A percentile compares a stretch with the other conserved stretches of the same genome.
Evolutionary conservation across 179 eudicot genomes (phyloP).

Genomic region (Beta macrorhiza): DNA sequence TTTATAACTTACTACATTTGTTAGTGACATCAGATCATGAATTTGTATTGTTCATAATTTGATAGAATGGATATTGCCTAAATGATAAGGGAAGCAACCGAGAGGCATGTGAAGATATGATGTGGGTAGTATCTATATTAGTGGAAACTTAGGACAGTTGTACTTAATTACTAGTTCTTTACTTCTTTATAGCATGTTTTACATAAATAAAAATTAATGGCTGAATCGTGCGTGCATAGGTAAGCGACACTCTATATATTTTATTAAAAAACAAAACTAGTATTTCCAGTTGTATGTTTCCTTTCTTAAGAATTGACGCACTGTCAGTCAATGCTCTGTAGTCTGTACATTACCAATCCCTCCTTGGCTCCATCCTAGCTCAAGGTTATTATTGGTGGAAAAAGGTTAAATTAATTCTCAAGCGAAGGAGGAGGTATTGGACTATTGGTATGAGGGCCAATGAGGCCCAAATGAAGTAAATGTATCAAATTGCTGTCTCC

Average conservation of each 20-base stretch:
- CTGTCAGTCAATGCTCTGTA: background rate
- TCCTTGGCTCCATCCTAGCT: too few relatives aligned
- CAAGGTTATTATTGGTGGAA: too few relatives aligned
- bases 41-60: slow-evolving; percentile 13
- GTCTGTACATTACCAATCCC: too few relatives aligned
- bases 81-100: slow-evolving; percentile 6
- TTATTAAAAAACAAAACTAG: background rate
- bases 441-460: too few relatives aligned
- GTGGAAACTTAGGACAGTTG: slow-evolving; percentile 7
- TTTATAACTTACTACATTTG: background rate
- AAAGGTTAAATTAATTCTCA: too few relatives aligned
- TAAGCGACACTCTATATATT: background rate
- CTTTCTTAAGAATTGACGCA: background rate
- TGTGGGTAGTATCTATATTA: background rate
- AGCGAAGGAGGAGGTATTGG: too few relatives aligned
- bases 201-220: background rate
- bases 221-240: slow-evolving; percentile 9
- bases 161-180: background rate
- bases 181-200: background rate
- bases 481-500: too few relatives aligned
- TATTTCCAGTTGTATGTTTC: background rate
- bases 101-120: background rate
- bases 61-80: background rate
- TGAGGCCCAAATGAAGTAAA: too few relatives aligned
- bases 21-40: slow-evolving; percentile 12